A percentile compares a stretch with the other conserved stretches of the same genome.
These are phyloP conservation scores for Arabidopsis arenosa DNA, from an alignment of 345 rosid genomes.

Conservation along the genomic window DNA sequence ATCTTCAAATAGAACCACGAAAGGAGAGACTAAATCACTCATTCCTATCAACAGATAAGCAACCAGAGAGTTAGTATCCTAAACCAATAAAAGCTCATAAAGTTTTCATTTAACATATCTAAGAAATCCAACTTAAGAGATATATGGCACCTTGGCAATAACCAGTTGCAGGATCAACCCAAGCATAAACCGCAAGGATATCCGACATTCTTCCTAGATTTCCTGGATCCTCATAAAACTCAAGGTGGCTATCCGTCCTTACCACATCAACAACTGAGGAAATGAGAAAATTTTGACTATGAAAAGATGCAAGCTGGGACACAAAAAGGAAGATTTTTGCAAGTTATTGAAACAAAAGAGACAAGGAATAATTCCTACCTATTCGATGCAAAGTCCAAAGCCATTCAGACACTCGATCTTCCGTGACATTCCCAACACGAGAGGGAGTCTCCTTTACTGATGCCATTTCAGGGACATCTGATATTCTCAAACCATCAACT, in stretches of 20 bases:
- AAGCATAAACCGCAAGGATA: conserved; percentile 95
- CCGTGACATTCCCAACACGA: conserved; percentile 49
- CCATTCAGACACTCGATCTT: conserved; percentile 85
- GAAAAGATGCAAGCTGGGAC: conserved; percentile 7
- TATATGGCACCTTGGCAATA: conserved; percentile 84
- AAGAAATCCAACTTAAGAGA: neutral
- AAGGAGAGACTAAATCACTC: conserved; percentile 96
- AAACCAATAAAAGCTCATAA: conserved; percentile 1
- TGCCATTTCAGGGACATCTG: conserved; percentile 64
- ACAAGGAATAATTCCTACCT: conserved; percentile 52
- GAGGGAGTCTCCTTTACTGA: conserved; percentile 53
- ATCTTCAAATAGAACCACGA: conserved; percentile 90
- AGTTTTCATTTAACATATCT: conserved; percentile 2
- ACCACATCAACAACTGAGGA: conserved; percentile 91
- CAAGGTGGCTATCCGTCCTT: conserved; percentile 92
- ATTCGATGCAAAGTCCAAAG: conserved; percentile 93
- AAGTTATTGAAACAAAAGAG: conserved; percentile 18
- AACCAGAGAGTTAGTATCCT: conserved; percentile 32
- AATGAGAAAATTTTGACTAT: conserved; percentile 32
- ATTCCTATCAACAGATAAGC: conserved; percentile 64
- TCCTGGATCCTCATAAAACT: conserved; percentile 79
- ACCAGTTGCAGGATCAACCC: conserved; percentile 96
- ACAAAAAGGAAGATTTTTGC: neutral
- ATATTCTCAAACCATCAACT: conserved; percentile 60
- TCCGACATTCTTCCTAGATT: conserved; percentile 95